Conservation (phyloP, 805 yeast species). For the Priceomyces carsonii region DNA sequence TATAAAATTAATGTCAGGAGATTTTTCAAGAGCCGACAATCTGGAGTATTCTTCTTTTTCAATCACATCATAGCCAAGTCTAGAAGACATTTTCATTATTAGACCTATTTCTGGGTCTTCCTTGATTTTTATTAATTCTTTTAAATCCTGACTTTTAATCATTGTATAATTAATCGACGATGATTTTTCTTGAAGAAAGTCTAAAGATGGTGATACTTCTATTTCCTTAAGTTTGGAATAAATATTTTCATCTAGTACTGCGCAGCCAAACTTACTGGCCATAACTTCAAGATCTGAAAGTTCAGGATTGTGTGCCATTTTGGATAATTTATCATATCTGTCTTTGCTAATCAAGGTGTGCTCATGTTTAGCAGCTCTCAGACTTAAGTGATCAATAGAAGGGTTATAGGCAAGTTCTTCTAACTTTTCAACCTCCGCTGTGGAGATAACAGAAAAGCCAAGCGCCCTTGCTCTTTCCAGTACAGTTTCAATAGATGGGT, state of each 20-base stretch:
- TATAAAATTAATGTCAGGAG: slow-evolving; percentile 8
- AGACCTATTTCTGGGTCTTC: slow-evolving; percentile 16
- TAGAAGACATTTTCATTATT: slow-evolving; percentile 10
- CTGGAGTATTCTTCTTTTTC: slow-evolving; percentile 10
- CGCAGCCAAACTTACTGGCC: too few relatives aligned
- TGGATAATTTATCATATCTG: slow-evolving; percentile 10
- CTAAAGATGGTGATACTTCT: slow-evolving; percentile 9
- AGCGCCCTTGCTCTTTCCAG: slow-evolving; percentile 9
- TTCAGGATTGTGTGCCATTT: slow-evolving; percentile 15
- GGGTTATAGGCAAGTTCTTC: slow-evolving; percentile 17
- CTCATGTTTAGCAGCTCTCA: slow-evolving; percentile 13
- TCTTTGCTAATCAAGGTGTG: slow-evolving; percentile 5
- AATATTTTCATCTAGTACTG: too few relatives aligned
- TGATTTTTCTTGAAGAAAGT: slow-evolving; percentile 3
- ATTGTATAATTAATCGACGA: slow-evolving; percentile 19
- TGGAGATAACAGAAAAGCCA: slow-evolving; percentile 8
- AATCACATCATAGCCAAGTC: slow-evolving; percentile 15
- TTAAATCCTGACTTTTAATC: slow-evolving; percentile 11
- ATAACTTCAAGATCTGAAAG: too few relatives aligned
- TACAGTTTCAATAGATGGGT: slow-evolving; percentile 15
- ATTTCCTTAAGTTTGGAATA: too few relatives aligned
- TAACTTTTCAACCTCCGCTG: slow-evolving; percentile 11
- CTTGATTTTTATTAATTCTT: too few relatives aligned
- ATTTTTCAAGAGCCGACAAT: slow-evolving; percentile 11
- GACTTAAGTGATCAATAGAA: slow-evolving; percentile 17